Percentiles rank a stretch among this genome's conserved stretches.
Evolutionary conservation across 2,329 filamentous ascomycete genomes (phyloP).

Genomic region (Fusarium oligoseptatum): DNA sequence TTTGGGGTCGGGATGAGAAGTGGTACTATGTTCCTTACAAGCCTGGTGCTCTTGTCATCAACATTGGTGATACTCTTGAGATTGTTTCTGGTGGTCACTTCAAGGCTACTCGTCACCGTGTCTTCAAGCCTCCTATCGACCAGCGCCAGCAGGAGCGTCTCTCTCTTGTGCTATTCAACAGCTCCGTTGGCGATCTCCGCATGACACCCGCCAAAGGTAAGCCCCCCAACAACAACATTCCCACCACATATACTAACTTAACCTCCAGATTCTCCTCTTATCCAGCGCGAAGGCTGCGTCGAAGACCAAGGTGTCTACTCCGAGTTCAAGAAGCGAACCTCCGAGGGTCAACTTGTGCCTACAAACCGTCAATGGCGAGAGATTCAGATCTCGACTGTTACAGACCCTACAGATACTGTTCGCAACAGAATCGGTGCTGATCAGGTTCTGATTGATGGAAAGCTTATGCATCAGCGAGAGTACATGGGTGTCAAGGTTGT

Average conservation of each 20-base stretch:
- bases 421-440: constrained; percentile 57
- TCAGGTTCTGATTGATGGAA: constrained; percentile 58
- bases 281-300: constrained; percentile 56
- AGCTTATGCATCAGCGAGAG: constrained; percentile 60
- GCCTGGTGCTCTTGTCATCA: constrained; percentile 39
- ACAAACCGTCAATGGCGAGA: constrained; percentile 63
- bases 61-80: constrained; percentile 38
- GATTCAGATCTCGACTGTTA: constrained; percentile 60
- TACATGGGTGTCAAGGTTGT: constrained; percentile 62
- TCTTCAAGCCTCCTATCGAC: constrained; percentile 34
- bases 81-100: constrained; percentile 39
- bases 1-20: constrained; percentile 38
- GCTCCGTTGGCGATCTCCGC: constrained; percentile 58
- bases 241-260: neutral
- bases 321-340: constrained; percentile 59
- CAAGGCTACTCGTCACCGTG: constrained; percentile 37
- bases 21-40: constrained; percentile 41
- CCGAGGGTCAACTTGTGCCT: constrained; percentile 56
- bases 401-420: constrained; percentile 57
- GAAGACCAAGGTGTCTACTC: constrained; percentile 60
- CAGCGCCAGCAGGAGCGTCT: constrained; percentile 54
- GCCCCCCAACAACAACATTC: neutral
- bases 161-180: constrained; percentile 60
- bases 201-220: constrained; percentile 54
- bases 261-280: constrained; percentile 46